Conservation (phyloP, 495 filamentous ascomycete genomes). For the Geopyxis carbonaria region DNA sequence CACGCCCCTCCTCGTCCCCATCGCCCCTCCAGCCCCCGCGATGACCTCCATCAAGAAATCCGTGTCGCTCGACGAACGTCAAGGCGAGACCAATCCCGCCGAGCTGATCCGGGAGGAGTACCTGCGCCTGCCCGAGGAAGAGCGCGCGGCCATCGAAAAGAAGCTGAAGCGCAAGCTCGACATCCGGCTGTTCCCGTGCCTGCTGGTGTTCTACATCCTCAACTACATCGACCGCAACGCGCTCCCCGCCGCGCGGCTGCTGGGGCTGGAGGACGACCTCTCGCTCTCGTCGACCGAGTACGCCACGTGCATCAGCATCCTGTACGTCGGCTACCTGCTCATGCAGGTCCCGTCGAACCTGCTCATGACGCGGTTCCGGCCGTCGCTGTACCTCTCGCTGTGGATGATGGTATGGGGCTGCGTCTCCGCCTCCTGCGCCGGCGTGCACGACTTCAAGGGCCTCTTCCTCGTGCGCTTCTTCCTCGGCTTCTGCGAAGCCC, state of each 20-base stretch:
- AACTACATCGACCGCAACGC: conserved; percentile 37
- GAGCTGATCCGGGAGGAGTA: too few relatives aligned
- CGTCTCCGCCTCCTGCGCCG: conserved; percentile 9
- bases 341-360: conserved; percentile 30
- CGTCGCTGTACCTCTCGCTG: conserved; percentile 26
- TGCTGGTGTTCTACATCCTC: too few relatives aligned
- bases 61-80: too few relatives aligned
- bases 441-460: background rate
- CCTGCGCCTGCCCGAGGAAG: too few relatives aligned
- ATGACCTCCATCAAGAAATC: too few relatives aligned
- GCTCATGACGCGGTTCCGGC: conserved; percentile 28
- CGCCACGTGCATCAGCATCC: conserved; percentile 34
- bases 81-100: too few relatives aligned
- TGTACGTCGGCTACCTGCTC: conserved; percentile 34
- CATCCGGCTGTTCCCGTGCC: too few relatives aligned
- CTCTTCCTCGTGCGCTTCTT: conserved; percentile 26
- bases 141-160: too few relatives aligned
- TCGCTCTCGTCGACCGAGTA: conserved; percentile 34
- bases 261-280: conserved; percentile 33
- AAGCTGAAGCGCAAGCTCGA: too few relatives aligned
- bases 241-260: conserved; percentile 30
- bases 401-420: conserved; percentile 32
- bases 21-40: too few relatives aligned
- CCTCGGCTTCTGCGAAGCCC: conserved; percentile 31
- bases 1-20: too few relatives aligned